These are phyloP conservation scores for Parastagonospora avenae DNA, from an alignment of 2,329 filamentous ascomycete species.

Conservation along the genomic window DNA sequence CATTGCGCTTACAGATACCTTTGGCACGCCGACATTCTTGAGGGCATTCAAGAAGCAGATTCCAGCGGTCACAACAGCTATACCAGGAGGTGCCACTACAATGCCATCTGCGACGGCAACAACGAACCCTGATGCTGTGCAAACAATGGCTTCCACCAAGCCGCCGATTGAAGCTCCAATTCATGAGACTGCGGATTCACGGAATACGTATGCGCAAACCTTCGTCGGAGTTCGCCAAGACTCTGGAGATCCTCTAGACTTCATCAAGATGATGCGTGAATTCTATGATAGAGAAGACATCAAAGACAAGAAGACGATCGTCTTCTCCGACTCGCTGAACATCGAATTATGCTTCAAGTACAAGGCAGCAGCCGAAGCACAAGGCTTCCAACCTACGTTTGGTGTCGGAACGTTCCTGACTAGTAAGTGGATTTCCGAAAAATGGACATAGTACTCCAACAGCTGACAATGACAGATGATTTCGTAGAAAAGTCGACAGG, in stretches of 20 bases:
- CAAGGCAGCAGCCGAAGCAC: constrained; percentile 78
- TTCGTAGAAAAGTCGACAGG: constrained; percentile 74
- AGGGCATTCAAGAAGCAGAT: constrained; percentile 77
- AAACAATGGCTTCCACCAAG: constrained; percentile 47
- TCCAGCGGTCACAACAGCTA: constrained; percentile 51
- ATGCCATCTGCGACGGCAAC: constrained; percentile 48
- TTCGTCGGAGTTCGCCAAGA: constrained; percentile 89
- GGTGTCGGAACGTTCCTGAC: constrained; percentile 96
- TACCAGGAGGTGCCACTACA: constrained; percentile 47
- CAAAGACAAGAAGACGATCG: constrained; percentile 81
- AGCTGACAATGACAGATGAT: constrained; percentile 64
- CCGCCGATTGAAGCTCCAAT: constrained; percentile 54
- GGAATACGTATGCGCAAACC: constrained; percentile 74
- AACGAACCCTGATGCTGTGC: constrained; percentile 45
- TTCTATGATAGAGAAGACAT: constrained; percentile 82
- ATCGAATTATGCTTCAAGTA: constrained; percentile 91
- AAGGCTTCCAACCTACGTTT: constrained; percentile 84
- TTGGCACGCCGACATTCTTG: constrained; percentile 89
- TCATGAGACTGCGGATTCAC: constrained; percentile 48
- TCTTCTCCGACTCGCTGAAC: constrained; percentile 95
- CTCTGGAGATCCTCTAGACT: constrained; percentile 82
- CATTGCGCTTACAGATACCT: constrained; percentile 94
- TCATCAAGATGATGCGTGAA: constrained; percentile 75
- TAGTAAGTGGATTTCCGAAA: constrained; percentile 53
- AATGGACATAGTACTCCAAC: not conserved